Evolutionary conservation across 163 green algal species (phyloP).

Genomic region (Scenedesmus sp.): DNA sequence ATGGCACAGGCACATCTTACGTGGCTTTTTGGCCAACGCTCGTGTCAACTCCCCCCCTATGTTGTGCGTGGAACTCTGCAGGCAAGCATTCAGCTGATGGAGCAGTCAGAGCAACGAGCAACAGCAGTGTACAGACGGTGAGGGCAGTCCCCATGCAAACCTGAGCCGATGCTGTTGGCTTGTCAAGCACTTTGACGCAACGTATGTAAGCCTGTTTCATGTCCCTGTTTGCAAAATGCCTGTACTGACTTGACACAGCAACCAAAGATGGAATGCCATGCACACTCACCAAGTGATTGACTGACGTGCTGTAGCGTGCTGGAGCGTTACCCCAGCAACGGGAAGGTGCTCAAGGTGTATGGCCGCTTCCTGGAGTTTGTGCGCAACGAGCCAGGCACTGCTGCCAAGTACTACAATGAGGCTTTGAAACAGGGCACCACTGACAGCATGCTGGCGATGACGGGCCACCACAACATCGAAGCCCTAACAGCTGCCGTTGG

Average conservation of each 20-base stretch:
- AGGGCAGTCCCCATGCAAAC: no score
- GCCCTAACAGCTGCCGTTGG: neutral
- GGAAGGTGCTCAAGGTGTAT: conserved; percentile 64
- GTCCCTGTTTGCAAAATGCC: no score
- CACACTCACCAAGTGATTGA: no score
- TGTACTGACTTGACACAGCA: no score
- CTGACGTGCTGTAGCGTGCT: conserved; percentile 43
- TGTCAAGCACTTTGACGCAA: no score
- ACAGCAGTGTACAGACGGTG: conserved; percentile 15
- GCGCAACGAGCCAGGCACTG: conserved; percentile 57
- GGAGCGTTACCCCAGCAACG: conserved; percentile 66
- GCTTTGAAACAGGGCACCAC: conserved; percentile 14
- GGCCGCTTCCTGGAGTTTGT: conserved; percentile 59
- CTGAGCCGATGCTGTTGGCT: no score
- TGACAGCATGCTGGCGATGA: conserved; percentile 38
- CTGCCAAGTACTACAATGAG: neutral
- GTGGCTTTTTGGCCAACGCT: no score
- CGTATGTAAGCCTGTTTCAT: no score
- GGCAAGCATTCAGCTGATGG: neutral
- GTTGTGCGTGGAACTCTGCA: neutral
- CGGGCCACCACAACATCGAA: neutral
- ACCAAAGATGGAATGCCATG: no score
- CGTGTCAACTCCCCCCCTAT: no score
- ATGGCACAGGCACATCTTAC: no score
- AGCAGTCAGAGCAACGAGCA: conserved; percentile 17